phyloP scores from a whole-genome alignment of 257 asterid genomes.

The Fraxinus pennsylvanica region DNA sequence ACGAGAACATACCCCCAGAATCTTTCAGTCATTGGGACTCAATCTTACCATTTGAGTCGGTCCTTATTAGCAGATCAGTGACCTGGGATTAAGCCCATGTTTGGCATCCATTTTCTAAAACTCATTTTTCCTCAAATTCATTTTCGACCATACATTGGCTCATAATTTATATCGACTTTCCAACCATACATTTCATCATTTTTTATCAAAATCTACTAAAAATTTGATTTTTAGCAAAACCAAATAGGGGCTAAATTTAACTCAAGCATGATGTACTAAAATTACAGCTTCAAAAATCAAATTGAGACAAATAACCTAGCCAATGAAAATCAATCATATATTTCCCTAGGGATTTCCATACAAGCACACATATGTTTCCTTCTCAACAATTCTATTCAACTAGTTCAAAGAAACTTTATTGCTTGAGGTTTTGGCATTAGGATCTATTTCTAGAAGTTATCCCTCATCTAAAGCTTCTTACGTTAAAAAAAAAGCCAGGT shows the following conservation, averaged over 20 bases:
- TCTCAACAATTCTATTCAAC: neutral
- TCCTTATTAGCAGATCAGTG: neutral
- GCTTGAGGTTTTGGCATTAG: neutral
- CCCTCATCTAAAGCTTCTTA: neutral
- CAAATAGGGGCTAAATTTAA: neutral
- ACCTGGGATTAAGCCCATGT: neutral
- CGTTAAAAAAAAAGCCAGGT: neutral
- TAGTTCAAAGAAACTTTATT: neutral
- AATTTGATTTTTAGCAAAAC: too few species aligned
- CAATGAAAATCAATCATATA: neutral
- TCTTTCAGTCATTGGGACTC: neutral
- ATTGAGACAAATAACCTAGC: neutral
- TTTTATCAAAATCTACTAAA: too few species aligned
- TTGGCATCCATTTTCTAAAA: too few species aligned
- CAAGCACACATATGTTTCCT: neutral
- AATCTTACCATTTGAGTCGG: neutral
- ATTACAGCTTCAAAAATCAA: neutral
- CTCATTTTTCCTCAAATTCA: too few species aligned
- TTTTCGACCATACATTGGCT: too few species aligned
- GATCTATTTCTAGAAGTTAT: neutral
- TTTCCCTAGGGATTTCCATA: neutral
- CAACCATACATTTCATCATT: too few species aligned
- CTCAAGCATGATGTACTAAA: neutral
- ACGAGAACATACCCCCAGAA: neutral
- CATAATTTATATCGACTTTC: too few species aligned